These are phyloP conservation scores for Phytophthora nicotianae DNA, from an alignment of 352 stramenopile species.

Conservation along the genomic window DNA sequence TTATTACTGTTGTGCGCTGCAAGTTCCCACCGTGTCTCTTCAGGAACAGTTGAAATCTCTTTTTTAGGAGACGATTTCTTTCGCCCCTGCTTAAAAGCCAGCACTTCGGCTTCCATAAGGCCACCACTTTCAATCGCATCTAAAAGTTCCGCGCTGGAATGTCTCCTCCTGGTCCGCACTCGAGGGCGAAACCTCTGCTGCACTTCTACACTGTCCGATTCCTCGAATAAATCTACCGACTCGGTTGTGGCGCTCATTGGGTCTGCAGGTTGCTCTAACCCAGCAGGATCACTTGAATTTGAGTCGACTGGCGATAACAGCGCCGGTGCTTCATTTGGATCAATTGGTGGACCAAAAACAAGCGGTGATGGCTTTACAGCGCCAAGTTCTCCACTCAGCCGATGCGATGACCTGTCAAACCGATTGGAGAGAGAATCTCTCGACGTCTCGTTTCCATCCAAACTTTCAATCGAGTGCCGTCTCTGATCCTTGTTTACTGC, in stretches of 20 bases:
- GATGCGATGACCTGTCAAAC: slow-evolving; percentile 32
- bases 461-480: slow-evolving; percentile 23
- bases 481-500: slow-evolving; percentile 18
- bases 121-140: slow-evolving; percentile 65
- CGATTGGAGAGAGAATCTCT: slow-evolving; percentile 22
- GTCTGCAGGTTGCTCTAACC: slow-evolving; percentile 16
- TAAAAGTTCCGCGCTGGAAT: slow-evolving; percentile 70
- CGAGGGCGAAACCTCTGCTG: slow-evolving; percentile 18
- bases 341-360: slow-evolving; percentile 37
- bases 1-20: slow-evolving; percentile 34
- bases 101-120: slow-evolving; percentile 44
- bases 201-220: slow-evolving; percentile 32
- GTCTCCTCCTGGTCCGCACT: slow-evolving; percentile 32
- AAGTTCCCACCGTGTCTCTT: slow-evolving; percentile 33
- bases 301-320: slow-evolving; percentile 41
- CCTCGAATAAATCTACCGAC: slow-evolving; percentile 33
- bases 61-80: slow-evolving; percentile 20
- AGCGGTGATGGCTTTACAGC: slow-evolving; percentile 41
- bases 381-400: slow-evolving; percentile 18
- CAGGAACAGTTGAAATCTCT: slow-evolving; percentile 22
- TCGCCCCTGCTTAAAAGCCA: slow-evolving; percentile 29
- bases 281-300: slow-evolving; percentile 28
- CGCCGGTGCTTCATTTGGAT: slow-evolving; percentile 22
- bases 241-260: slow-evolving; percentile 16
- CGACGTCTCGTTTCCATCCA: slow-evolving; percentile 27